Base-by-base conservation (phyloP, 805 yeast species). In the Myxozyma vanderwaltii region DNA sequence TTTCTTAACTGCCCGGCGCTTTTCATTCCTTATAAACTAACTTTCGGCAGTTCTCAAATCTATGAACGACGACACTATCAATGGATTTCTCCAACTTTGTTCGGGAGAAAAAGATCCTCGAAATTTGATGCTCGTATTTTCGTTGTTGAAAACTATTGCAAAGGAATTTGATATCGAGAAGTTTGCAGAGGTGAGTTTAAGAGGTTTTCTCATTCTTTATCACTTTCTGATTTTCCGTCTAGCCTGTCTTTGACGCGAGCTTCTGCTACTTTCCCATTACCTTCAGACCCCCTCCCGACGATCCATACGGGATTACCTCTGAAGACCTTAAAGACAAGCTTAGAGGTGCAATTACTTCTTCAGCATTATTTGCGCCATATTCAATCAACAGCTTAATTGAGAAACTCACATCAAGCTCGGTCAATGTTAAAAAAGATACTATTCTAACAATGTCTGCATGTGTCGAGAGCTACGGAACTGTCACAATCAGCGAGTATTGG, bases 251-350 rank as follows among this genome's bases (percentile, higher is more conserved):
- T 70, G 99, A 94, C 70, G 83, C 88, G 36, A 78, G 89, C 41
- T 95, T 92, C 71, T 94, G 99, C 73, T 94, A 94, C 75, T 94
- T 92, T 76, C 99, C 99, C 12, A 91, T 94, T 44, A 88, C 97
- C 1, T 94, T 95, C 75, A 85, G 85, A 58, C 68, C 69, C 19
- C 96, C 98, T 1, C 96, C 98, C 2, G 77, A 80, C 65, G 96
- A 92, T 67, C 91, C 94, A 0, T 90, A 91, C 71, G 83, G 85
- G 63, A 88, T 90, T 64, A 83, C 96, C 0, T 82, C 90, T 0
- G 81, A 79, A 0, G 88, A 90, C 54, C 77, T 95, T 65, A 89
- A 89, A 69, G 45, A 68, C 10, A 79, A 82, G 5, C 76, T 94
- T n/a, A 78, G 91, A 65, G 66, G 68, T 0, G 86, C 91, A 2